Evolutionary conservation across 768 basidiomycete species (phyloP), one percentile per base, ranked within the genome.

Genomic region (Amanita muscaria): DNA sequence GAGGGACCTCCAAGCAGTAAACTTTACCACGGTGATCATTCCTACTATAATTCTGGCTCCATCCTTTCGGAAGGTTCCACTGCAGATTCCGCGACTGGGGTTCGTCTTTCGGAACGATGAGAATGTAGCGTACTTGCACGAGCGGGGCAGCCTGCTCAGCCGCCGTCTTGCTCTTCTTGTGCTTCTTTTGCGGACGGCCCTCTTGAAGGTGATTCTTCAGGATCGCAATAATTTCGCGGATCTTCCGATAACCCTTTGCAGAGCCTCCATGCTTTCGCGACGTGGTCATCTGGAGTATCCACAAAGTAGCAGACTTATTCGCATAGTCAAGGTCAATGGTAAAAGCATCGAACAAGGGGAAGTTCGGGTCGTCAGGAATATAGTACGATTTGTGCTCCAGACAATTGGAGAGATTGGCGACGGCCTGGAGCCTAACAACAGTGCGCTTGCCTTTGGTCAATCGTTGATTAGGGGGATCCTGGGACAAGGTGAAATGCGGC

Each of bases 21-120:
- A n/a, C n/a, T n/a, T n/a, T 34, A n/a, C 33, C 33, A 34, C 33
- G 33, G 33, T 34, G 33, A 34, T 34, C 33, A 34, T 34, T n/a
- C n/a, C n/a, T n/a, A n/a, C n/a, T n/a, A n/a, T n/a, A n/a, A 34
- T 34, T 34, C 14, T 34, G 5, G 33, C 14, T 34, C 33, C 33
- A 34, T 34, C 33, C 33, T 34, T 34, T 34, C 14, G 33, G 33
- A 34, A 34, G 18, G 14, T 34, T 12, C 33, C 33, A 34, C 33
- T 34, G 6, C 33, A 34, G 14, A 5, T 34, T n/a, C 33, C 18
- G 33, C 14, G 14, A 34, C 33, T 34, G 33, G 33, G 33, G 14
- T 5, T 34, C 14, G 33, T 34, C 33, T 34, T 34, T 34, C 33
- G 33, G 33, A 34, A 34, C 33, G 18, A 34, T 16, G 33, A 34